phyloP scores from a whole-genome alignment of 2,329 filamentous ascomycete species.

The Cryphonectria parasitica region DNA sequence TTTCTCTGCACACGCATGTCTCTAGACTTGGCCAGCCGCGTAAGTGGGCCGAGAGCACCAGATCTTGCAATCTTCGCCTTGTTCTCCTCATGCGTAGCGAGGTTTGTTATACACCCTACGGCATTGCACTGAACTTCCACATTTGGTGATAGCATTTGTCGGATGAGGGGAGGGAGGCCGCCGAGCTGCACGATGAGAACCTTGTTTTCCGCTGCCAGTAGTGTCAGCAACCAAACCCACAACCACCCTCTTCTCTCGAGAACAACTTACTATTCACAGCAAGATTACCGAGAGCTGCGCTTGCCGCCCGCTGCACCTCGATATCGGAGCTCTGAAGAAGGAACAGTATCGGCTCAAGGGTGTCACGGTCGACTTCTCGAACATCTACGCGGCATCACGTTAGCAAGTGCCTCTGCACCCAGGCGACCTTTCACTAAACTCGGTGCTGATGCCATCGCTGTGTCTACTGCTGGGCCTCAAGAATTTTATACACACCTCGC shows the following conservation, averaged over 20 bases:
- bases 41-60: constrained; percentile 87
- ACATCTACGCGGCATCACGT: constrained; percentile 68
- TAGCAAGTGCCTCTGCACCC: constrained; percentile 15
- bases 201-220: constrained; percentile 86
- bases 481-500: constrained; percentile 68
- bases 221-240: constrained; percentile 45
- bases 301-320: constrained; percentile 95
- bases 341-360: constrained; percentile 93
- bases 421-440: not conserved
- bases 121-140: constrained; percentile 99
- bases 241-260: not conserved
- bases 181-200: constrained; percentile 92
- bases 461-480: not conserved
- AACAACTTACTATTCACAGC: constrained; percentile 84
- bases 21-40: constrained; percentile 90
- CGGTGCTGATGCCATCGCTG: not conserved
- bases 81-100: constrained; percentile 98
- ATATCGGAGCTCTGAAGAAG: constrained; percentile 94
- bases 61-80: constrained; percentile 98
- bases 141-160: constrained; percentile 97
- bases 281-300: constrained; percentile 91
- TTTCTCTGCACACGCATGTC: constrained; percentile 99
- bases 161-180: constrained; percentile 87
- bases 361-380: constrained; percentile 90
- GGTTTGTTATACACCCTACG: constrained; percentile 96